Conservation (phyloP, 2,329 filamentous ascomycete genomes). For the Cladosporium oxysporum region DNA sequence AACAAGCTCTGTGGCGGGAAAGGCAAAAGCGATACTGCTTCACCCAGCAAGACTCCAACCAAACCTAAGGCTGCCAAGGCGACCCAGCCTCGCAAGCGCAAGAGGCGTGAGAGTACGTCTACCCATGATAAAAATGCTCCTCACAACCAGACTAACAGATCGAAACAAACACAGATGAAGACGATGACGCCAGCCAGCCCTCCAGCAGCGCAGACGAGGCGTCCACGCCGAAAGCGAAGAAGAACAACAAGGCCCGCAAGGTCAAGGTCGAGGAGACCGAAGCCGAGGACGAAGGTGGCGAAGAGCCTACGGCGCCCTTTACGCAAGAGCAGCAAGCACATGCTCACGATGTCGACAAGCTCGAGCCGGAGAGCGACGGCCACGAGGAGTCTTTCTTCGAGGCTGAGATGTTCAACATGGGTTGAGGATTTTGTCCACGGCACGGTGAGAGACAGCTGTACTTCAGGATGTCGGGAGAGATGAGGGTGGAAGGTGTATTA, state of each 20-base stretch:
- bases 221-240: neutral
- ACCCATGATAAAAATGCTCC: neutral
- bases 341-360: neutral
- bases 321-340: neutral
- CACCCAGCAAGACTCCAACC: slow-evolving; percentile 8
- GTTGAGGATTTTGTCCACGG: neutral
- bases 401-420: slow-evolving; percentile 1
- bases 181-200: neutral
- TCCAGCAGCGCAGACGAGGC: neutral
- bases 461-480: neutral
- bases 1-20: slow-evolving; percentile 24
- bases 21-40: neutral
- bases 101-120: neutral
- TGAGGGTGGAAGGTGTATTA: neutral
- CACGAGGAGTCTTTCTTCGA: neutral
- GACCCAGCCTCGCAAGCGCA: slow-evolving; percentile 18
- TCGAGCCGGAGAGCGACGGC: neutral
- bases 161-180: neutral
- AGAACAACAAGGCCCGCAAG: slow-evolving; percentile 12
- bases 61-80: slow-evolving; percentile 10
- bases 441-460: neutral
- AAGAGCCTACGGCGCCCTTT: neutral
- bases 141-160: neutral
- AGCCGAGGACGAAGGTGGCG: neutral
- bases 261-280: slow-evolving; percentile 3